Conservation (phyloP, 495 filamentous ascomycete species). For the Aspergillus funiculosus region DNA sequence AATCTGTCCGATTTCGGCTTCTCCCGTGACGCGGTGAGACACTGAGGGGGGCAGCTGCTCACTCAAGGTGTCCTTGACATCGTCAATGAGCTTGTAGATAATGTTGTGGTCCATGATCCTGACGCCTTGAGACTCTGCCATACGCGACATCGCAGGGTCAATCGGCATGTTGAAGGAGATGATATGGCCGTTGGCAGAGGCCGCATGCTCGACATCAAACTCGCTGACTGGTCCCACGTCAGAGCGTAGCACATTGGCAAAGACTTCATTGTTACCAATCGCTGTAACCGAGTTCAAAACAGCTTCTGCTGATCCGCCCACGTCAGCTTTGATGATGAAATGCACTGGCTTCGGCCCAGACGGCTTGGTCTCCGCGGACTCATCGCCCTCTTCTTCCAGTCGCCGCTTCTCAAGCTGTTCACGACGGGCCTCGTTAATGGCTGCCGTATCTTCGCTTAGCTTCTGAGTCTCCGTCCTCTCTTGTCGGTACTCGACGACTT, state of each 20-base stretch:
- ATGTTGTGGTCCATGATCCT: conserved; percentile 79
- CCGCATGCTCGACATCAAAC: conserved; percentile 84
- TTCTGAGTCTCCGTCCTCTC: conserved; percentile 56
- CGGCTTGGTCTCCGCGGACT: conserved; percentile 22
- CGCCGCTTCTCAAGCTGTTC: conserved; percentile 53
- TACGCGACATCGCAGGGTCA: conserved; percentile 58
- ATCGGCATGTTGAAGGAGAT: conserved; percentile 81
- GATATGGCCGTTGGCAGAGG: conserved; percentile 61
- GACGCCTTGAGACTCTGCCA: conserved; percentile 66
- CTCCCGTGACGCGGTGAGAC: conserved; percentile 66
- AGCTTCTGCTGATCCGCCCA: conserved; percentile 88
- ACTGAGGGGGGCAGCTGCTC: conserved; percentile 60
- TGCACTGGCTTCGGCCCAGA: conserved; percentile 59
- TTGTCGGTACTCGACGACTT: conserved; percentile 69
- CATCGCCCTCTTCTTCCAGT: conserved; percentile 39
- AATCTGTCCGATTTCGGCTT: conserved; percentile 76
- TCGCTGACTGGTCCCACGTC: conserved; percentile 74
- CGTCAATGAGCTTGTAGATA: conserved; percentile 87
- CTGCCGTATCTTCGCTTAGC: conserved; percentile 63
- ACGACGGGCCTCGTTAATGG: conserved; percentile 66
- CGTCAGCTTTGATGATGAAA: conserved; percentile 89
- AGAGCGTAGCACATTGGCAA: conserved; percentile 66
- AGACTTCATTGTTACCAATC: conserved; percentile 78
- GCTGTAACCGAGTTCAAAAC: conserved; percentile 65
- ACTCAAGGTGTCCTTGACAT: conserved; percentile 63